Evolutionary conservation across 805 yeast genomes (phyloP), one percentile per base, ranked within the genome.

Genomic region (Ogataea zsoltii): DNA sequence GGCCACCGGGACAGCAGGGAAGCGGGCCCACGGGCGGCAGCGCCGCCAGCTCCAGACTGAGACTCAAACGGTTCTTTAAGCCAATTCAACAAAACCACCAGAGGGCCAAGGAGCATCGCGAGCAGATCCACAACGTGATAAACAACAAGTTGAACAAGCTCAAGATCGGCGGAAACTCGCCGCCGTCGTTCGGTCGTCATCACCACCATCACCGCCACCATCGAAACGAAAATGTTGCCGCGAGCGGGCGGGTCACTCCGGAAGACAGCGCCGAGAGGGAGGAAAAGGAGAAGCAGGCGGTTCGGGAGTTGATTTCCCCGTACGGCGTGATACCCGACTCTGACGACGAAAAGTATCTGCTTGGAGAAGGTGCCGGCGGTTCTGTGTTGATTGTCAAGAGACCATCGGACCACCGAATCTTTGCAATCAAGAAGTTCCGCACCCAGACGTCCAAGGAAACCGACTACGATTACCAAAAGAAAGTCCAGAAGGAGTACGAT

Each of bases 351-450:
- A 49, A 46, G 29, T 44, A 28, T 17, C 28, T 54, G 14, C 70
- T 89, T 40, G 98, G 98, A 17, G 82, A 91, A 46, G 98, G 98
- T 12, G 97, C 97, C 1, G 91, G 96, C 18, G 97, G 98, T 2
- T 84, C 94, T 0, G 98, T 91, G n/a, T 77, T 85, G 33, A 74
- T 88, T 42, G 85, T 90, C 48, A 79, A 80, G 47, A 76, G 85
- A 42, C 73, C 78, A 25, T 63, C 76, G 0, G 83, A 82, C 52
- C 76, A 79, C 18, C 53, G 47, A 30, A 63, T 88, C 4, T 89
- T 79, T 66, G 98, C 98, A 0, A 87, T 92, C 43, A 91, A 91
- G 68, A 86, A 88, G 65, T 90, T 92, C 64, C 74, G 96, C 49
- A 69, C 85, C 9, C 81, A 82, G 55, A 69, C 77, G 45, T 69